These are phyloP conservation scores for Edaphochlamys debaryana DNA, from an alignment of 139 green algal genomes.

Conservation along the genomic window DNA sequence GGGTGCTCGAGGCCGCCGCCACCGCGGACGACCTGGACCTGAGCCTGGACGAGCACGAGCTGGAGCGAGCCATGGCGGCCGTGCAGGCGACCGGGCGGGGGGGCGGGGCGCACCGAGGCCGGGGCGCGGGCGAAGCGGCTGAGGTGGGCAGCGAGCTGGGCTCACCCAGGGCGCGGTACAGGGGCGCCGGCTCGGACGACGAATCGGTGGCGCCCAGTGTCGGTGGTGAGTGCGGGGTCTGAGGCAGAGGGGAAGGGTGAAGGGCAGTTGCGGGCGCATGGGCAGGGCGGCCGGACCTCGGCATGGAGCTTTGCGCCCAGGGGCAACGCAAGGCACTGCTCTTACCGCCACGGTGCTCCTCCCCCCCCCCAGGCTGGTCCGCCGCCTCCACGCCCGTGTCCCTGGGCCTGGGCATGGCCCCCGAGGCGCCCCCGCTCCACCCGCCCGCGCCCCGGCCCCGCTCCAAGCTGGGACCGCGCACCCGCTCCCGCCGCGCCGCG, in stretches of 20 bases:
- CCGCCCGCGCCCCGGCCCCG: background rate
- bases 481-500: too few relatives aligned
- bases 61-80: background rate
- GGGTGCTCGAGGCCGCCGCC: background rate
- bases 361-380: slow-evolving; percentile 8
- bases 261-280: too few relatives aligned
- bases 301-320: too few relatives aligned
- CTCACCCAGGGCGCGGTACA: background rate
- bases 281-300: too few relatives aligned
- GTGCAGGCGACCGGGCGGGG: background rate
- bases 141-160: too few relatives aligned
- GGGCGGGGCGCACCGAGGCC: too few relatives aligned
- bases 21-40: slow-evolving; percentile 13
- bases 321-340: too few relatives aligned
- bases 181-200: background rate
- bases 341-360: background rate
- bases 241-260: too few relatives aligned
- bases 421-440: background rate
- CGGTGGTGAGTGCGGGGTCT: slow-evolving; percentile 22
- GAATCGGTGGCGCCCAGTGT: slow-evolving; percentile 27
- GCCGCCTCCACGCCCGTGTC: background rate
- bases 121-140: too few relatives aligned
- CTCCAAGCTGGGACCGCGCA: background rate
- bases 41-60: slow-evolving; percentile 5
- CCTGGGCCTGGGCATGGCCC: background rate